Percentiles rank a stretch among this genome's conserved stretches.
These are phyloP conservation scores for Ustilago lituana DNA, from an alignment of 1,284 basidiomycete genomes.

Conservation along the genomic window DNA sequence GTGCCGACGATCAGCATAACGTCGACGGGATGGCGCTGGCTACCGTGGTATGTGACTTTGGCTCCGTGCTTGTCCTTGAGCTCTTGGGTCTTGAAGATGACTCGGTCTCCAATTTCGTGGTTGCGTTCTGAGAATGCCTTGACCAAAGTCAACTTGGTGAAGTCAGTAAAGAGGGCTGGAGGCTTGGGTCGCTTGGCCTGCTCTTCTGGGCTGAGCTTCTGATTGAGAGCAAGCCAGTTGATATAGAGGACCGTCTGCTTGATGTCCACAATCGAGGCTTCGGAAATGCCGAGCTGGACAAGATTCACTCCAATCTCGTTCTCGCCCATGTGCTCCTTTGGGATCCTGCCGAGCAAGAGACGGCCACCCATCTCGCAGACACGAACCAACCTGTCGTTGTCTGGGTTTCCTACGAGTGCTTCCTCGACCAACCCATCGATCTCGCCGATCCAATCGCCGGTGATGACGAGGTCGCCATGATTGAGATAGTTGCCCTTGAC, in stretches of 20 bases:
- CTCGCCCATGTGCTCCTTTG: slow-evolving; percentile 45
- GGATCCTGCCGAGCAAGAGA: slow-evolving; percentile 40
- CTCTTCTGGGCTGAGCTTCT: slow-evolving; percentile 69
- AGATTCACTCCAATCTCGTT: slow-evolving; percentile 67
- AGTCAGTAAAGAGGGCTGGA: slow-evolving; percentile 41
- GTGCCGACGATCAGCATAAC: slow-evolving; percentile 74
- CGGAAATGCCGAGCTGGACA: slow-evolving; percentile 66
- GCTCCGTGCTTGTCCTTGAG: slow-evolving; percentile 44
- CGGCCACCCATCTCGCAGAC: slow-evolving; percentile 37
- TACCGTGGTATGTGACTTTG: slow-evolving; percentile 36
- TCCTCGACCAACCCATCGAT: slow-evolving; percentile 80
- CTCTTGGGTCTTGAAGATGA: slow-evolving; percentile 57
- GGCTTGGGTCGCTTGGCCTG: slow-evolving; percentile 45
- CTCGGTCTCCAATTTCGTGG: slow-evolving; percentile 66
- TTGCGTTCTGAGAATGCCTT: slow-evolving; percentile 42
- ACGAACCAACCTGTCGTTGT: slow-evolving; percentile 66
- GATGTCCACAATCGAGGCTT: slow-evolving; percentile 73
- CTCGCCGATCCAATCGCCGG: slow-evolving; percentile 87
- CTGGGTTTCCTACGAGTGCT: slow-evolving; percentile 73
- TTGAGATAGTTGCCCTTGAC: slow-evolving; percentile 49
- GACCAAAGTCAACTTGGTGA: slow-evolving; percentile 39
- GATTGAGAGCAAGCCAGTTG: slow-evolving; percentile 88
- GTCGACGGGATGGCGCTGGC: slow-evolving; percentile 32
- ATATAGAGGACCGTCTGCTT: slow-evolving; percentile 82
- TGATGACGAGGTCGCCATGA: slow-evolving; percentile 72